phyloP scores from a whole-genome alignment of 192 early-diverging fungal genomes.

The Phlyctochytrium planicorne region DNA sequence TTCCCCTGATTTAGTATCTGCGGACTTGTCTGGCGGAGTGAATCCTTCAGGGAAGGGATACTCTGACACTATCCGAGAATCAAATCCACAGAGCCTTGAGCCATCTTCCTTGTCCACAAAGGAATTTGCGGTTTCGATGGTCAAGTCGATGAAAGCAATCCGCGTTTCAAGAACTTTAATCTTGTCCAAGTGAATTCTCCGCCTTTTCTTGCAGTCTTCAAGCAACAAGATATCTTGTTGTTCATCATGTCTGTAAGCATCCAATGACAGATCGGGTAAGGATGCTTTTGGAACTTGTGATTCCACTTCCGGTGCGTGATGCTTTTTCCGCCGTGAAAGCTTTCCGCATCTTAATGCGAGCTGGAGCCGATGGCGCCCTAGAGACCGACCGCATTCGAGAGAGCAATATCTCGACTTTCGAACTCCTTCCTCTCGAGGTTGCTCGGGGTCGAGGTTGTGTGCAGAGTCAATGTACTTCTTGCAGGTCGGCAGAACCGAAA shows the following conservation, averaged over 20 bases:
- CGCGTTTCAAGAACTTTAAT: neutral
- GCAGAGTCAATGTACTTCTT: neutral
- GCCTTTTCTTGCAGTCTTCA: neutral
- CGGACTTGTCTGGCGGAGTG: no score
- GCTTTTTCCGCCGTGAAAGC: neutral
- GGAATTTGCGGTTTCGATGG: neutral
- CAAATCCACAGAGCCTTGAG: constrained; percentile 26
- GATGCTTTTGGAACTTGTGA: neutral
- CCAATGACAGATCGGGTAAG: neutral
- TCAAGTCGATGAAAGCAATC: neutral
- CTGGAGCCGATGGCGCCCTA: neutral
- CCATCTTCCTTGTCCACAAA: neutral
- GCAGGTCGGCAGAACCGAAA: neutral
- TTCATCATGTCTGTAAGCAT: neutral
- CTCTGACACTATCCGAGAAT: constrained; percentile 17
- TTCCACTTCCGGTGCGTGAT: neutral
- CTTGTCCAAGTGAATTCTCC: neutral
- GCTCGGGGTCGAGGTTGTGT: neutral
- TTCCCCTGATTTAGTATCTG: no score
- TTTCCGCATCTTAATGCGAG: neutral
- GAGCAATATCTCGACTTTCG: neutral
- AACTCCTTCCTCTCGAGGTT: neutral
- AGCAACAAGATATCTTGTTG: neutral
- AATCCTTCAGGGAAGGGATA: neutral
- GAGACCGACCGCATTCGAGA: neutral